phyloP scores from a whole-genome alignment of 257 asterid species.

The Plectranthus barbatus region DNA sequence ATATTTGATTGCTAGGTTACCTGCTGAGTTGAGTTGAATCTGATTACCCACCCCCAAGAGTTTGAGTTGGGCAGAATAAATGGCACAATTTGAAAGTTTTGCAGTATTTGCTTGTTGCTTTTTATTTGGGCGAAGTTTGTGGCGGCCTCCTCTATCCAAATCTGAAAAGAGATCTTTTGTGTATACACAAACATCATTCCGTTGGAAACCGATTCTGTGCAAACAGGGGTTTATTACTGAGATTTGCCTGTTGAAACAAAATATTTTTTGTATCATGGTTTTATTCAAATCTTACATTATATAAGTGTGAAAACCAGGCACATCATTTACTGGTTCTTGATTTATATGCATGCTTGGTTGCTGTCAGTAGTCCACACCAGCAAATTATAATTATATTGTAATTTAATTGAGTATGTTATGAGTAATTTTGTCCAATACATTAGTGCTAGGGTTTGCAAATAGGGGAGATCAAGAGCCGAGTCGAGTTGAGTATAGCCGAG shows the following conservation, averaged over 20 bases:
- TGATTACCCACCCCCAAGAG: not conserved
- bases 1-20: slow-evolving; percentile 1
- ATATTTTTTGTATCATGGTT: not conserved
- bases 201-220: not conserved
- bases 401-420: too few relatives aligned
- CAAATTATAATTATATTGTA: too few relatives aligned
- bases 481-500: too few relatives aligned
- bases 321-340: too few relatives aligned
- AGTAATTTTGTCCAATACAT: too few relatives aligned
- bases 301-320: too few relatives aligned
- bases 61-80: slow-evolving; percentile 31
- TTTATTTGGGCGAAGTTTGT: slow-evolving; percentile 2
- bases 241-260: not conserved
- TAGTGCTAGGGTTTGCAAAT: too few relatives aligned
- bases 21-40: slow-evolving; percentile 9
- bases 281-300: too few relatives aligned
- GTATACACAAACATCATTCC: not conserved
- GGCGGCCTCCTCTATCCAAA: slow-evolving; percentile 12
- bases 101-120: slow-evolving; percentile 18
- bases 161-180: slow-evolving; percentile 9
- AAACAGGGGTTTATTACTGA: slow-evolving; percentile 8
- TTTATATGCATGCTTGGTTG: too few relatives aligned
- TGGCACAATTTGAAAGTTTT: slow-evolving; percentile 32
- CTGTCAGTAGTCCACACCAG: too few relatives aligned
- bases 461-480: too few relatives aligned